Evolutionary conservation across 179 eudicot species (phyloP).

Genomic region (Beta corolliflora): DNA sequence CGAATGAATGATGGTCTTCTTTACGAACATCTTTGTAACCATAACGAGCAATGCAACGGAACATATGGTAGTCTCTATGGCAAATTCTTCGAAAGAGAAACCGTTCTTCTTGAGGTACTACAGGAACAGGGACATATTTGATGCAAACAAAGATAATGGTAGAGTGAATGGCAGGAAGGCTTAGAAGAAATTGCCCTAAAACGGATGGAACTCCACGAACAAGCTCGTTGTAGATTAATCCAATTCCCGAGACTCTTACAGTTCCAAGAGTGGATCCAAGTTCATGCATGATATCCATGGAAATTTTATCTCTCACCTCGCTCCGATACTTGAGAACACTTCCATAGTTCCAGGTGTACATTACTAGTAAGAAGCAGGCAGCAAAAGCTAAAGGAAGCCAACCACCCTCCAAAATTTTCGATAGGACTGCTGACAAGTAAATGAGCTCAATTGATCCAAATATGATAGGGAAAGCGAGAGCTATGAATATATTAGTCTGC

Average conservation of each 20-base stretch:
- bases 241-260: slow-evolving; percentile 76
- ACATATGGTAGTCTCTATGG: slow-evolving; percentile 84
- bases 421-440: slow-evolving; percentile 83
- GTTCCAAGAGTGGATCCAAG: slow-evolving; percentile 82
- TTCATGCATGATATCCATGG: slow-evolving; percentile 71
- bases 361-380: slow-evolving; percentile 57
- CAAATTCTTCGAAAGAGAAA: slow-evolving; percentile 78
- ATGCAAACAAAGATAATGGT: slow-evolving; percentile 82
- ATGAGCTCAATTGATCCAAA: slow-evolving; percentile 75
- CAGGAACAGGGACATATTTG: slow-evolving; percentile 80
- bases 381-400: slow-evolving; percentile 95
- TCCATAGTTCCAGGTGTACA: slow-evolving; percentile 95
- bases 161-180: slow-evolving; percentile 86
- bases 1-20: slow-evolving; percentile 81
- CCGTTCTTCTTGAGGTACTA: slow-evolving; percentile 85
- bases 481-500: slow-evolving; percentile 73
- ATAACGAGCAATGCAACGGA: slow-evolving; percentile 80
- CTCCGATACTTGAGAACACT: slow-evolving; percentile 83
- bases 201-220: slow-evolving; percentile 91
- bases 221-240: slow-evolving; percentile 76
- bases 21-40: slow-evolving; percentile 88
- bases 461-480: slow-evolving; percentile 61
- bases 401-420: slow-evolving; percentile 80
- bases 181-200: slow-evolving; percentile 68
- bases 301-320: slow-evolving; percentile 71